Conservation (phyloP, 2,329 filamentous ascomycete species). For the Talaromyces sp. region DNA sequence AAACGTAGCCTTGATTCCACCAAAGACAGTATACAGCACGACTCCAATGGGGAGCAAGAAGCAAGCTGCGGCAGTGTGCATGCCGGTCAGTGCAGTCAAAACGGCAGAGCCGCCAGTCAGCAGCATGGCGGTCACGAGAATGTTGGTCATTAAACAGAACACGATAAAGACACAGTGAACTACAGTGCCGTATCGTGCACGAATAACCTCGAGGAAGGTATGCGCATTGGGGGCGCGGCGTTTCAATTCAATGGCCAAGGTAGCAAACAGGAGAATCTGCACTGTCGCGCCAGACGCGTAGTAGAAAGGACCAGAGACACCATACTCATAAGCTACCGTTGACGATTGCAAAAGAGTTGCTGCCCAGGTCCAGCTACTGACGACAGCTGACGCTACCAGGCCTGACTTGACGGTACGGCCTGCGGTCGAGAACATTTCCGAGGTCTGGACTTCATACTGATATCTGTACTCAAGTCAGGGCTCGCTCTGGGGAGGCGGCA, state of each 20-base stretch:
- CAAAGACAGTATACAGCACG: constrained; percentile 69
- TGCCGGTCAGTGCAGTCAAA: constrained; percentile 64
- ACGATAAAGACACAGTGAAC: constrained; percentile 76
- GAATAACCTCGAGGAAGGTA: constrained; percentile 76
- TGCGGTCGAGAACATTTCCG: constrained; percentile 88
- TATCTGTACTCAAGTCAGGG: constrained; percentile 40
- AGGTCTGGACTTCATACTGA: constrained; percentile 73
- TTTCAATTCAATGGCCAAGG: constrained; percentile 85
- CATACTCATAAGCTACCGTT: constrained; percentile 77
- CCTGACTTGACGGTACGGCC: constrained; percentile 86
- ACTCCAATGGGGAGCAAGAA: constrained; percentile 79
- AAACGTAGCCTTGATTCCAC: constrained; percentile 82
- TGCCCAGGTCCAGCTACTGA: constrained; percentile 91
- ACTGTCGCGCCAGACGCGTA: constrained; percentile 72
- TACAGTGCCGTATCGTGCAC: constrained; percentile 68
- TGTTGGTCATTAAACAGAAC: constrained; percentile 79
- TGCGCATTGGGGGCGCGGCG: constrained; percentile 82
- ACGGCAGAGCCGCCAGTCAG: constrained; percentile 80
- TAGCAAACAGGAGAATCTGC: constrained; percentile 85
- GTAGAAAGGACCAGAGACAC: constrained; percentile 63
- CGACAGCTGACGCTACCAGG: constrained; percentile 82
- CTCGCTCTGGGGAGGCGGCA: background rate
- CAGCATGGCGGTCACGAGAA: constrained; percentile 84
- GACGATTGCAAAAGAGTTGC: constrained; percentile 76
- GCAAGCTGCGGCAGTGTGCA: constrained; percentile 74